Evolutionary conservation across 1,284 basidiomycete species (phyloP).

Genomic region (Austroboletus sp.): DNA sequence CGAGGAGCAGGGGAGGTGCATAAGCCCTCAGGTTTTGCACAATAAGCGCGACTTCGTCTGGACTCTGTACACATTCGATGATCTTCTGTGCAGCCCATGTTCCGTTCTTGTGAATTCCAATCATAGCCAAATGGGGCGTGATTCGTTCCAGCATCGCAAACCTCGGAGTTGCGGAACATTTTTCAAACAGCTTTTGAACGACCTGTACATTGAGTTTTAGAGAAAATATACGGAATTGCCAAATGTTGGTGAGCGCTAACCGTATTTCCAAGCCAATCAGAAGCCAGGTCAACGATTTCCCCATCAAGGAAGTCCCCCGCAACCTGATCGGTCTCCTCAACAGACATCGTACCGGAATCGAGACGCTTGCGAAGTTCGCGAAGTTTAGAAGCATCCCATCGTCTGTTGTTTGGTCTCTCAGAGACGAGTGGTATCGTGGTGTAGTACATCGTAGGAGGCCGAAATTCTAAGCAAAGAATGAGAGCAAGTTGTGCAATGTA

Average conservation of each 20-base stretch:
- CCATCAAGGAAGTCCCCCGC: constrained; percentile 86
- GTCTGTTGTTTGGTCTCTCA: constrained; percentile 75
- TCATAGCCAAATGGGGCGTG: constrained; percentile 90
- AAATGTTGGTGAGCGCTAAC: constrained; percentile 40
- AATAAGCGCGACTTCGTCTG: constrained; percentile 82
- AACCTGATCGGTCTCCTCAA: constrained; percentile 87
- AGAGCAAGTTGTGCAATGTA: constrained; percentile 4
- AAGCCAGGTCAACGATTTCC: constrained; percentile 89
- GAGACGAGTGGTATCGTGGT: constrained; percentile 83
- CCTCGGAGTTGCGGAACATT: constrained; percentile 70
- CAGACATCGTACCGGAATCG: constrained; percentile 70
- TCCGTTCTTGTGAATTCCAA: constrained; percentile 98
- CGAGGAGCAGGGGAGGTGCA: constrained; percentile 87
- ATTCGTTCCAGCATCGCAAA: constrained; percentile 90
- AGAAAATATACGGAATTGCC: constrained; percentile 8
- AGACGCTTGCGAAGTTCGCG: constrained; percentile 87
- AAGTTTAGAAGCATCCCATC: constrained; percentile 90
- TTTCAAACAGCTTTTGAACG: constrained; percentile 95
- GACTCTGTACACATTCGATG: constrained; percentile 88
- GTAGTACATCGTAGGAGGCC: constrained; percentile 88
- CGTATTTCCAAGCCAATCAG: constrained; percentile 98
- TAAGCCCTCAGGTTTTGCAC: constrained; percentile 85
- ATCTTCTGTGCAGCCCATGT: constrained; percentile 99
- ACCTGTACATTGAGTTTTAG: constrained; percentile 42
- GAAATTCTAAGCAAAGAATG: constrained; percentile 52